Evolutionary conservation across 768 basidiomycete genomes (phyloP).

Genomic region (Fomitopsis pulvina): DNA sequence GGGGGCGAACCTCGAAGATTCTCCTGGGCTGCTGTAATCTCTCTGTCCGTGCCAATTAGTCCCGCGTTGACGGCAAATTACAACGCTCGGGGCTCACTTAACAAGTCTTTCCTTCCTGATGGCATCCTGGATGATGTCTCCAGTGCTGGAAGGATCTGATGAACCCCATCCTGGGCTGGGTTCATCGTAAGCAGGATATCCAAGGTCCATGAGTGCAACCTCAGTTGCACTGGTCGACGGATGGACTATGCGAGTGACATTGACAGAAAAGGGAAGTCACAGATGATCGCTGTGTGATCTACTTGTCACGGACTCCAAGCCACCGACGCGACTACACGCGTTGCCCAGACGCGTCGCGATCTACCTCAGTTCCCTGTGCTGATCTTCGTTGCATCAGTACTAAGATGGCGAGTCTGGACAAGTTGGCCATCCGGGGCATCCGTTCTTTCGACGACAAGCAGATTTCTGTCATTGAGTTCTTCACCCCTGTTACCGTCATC

Average conservation of each 20-base stretch:
- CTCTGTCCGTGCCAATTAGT: constrained; percentile 44
- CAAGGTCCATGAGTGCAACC: neutral
- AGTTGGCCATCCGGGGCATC: constrained; percentile 90
- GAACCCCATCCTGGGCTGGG: constrained; percentile 16
- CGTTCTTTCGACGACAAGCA: constrained; percentile 96
- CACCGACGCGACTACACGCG: no score
- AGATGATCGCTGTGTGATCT: no score
- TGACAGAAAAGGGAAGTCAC: no score
- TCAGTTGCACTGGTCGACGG: no score
- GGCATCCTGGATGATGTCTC: constrained; percentile 69
- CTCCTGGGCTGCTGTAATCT: constrained; percentile 68
- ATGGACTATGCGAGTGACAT: no score
- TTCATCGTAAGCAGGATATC: constrained; percentile 18
- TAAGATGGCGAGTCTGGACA: constrained; percentile 77
- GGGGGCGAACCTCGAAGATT: constrained; percentile 60
- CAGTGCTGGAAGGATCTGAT: constrained; percentile 20
- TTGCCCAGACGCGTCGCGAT: neutral
- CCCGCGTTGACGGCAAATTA: neutral
- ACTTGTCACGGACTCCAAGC: no score
- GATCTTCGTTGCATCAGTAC: neutral
- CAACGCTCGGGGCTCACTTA: constrained; percentile 44
- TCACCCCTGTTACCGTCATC: constrained; percentile 95
- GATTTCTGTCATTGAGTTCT: constrained; percentile 92
- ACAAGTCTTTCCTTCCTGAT: constrained; percentile 71
- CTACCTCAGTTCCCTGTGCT: neutral